Evolutionary conservation across 2,329 filamentous ascomycete species (phyloP).

Genomic region (Colletotrichum gloeosporioides): DNA sequence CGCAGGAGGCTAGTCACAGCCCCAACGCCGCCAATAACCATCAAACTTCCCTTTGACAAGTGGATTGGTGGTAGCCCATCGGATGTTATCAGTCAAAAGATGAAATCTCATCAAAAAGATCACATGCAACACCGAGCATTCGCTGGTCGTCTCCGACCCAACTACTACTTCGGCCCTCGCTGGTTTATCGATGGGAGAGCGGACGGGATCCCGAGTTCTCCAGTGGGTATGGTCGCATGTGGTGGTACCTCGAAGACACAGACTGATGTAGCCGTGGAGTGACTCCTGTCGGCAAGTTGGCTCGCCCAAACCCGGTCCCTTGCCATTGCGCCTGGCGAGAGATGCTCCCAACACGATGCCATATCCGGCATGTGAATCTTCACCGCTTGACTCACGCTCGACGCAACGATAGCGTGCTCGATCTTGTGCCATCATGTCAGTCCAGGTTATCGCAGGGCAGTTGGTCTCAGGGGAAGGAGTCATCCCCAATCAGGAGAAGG

Average conservation of each 20-base stretch:
- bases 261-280: not conserved
- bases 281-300: not conserved
- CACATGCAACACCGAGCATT: conserved; percentile 4
- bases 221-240: conserved; percentile 7
- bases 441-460: not conserved
- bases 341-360: not conserved
- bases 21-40: not conserved
- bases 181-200: conserved; percentile 11
- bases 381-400: not conserved
- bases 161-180: conserved; percentile 9
- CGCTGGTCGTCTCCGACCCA: conserved; percentile 13
- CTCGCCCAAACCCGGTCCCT: not conserved
- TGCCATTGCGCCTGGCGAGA: not conserved
- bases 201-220: conserved; percentile 16
- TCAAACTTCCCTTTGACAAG: not conserved
- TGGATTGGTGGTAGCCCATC: not conserved
- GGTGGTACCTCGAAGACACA: not conserved
- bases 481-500: not conserved
- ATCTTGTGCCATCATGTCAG: not conserved
- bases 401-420: not conserved
- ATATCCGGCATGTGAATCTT: not conserved
- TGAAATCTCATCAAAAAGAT: not conserved
- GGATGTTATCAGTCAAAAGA: not conserved
- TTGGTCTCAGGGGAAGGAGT: not conserved
- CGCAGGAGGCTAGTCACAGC: not conserved